phyloP scores from a whole-genome alignment of 2,329 filamentous ascomycete genomes.

The Aspergillus sp. region DNA sequence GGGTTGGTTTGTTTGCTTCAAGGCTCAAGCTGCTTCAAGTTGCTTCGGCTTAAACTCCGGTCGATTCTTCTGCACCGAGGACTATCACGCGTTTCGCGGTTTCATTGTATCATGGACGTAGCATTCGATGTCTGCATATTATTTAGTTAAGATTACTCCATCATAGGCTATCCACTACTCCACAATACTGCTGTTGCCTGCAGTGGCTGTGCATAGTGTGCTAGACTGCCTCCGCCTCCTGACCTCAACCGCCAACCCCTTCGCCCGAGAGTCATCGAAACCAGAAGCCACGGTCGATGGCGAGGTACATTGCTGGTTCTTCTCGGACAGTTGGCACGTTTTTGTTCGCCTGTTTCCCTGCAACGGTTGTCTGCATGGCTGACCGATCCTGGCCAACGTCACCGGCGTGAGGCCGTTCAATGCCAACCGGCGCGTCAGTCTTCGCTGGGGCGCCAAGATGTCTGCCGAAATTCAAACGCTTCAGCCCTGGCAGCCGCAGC shows the following conservation, averaged over 20 bases:
- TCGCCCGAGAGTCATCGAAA: slow-evolving; percentile 16
- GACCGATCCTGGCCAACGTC: slow-evolving; percentile 13
- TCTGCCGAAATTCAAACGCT: slow-evolving; percentile 10
- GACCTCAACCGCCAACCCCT: background rate
- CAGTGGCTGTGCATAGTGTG: background rate
- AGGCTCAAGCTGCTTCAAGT: no score
- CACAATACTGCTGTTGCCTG: background rate
- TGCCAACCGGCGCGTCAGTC: slow-evolving; percentile 6
- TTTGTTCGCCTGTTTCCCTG: slow-evolving; percentile 13
- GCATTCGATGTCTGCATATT: background rate
- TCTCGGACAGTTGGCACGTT: slow-evolving; percentile 25
- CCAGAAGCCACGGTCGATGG: slow-evolving; percentile 30
- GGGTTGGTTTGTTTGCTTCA: background rate
- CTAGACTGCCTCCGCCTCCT: background rate
- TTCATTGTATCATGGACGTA: background rate
- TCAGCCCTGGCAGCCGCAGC: slow-evolving; percentile 28
- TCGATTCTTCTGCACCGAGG: background rate
- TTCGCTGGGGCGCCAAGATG: background rate
- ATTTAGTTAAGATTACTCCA: background rate
- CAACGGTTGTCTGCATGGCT: slow-evolving; percentile 9
- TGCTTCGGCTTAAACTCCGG: no score
- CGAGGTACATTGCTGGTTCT: slow-evolving; percentile 28
- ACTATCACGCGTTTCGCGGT: background rate
- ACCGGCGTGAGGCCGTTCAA: slow-evolving; percentile 16
- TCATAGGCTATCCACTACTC: background rate